Evolutionary conservation across 192 early-diverging fungal species (phyloP), one percentile per base, ranked within the genome.

Genomic region (Podila epicladia): DNA sequence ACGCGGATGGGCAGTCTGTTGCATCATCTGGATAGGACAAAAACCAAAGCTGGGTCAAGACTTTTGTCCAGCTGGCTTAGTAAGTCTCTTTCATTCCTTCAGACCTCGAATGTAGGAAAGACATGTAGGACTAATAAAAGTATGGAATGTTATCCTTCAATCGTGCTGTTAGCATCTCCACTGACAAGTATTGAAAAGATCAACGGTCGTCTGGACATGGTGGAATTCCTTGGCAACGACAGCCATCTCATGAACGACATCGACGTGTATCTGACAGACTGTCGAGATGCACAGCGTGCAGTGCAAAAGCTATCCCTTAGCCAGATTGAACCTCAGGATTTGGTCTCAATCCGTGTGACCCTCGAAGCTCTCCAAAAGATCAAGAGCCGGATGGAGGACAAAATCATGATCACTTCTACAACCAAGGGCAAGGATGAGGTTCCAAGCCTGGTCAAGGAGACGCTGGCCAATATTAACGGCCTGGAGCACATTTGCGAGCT

Each of bases 21-120:
- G 4, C 62, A 85, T 29, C 86, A 91, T 20, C 85, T 98, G 48
- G 92, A 96, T 73, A 78, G 83, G 41, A 98, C 97, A 2, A 88
- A 87, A 41, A 97, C 97, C 15, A 90, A 87, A 35, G 91, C 92
- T 1, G 97, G 97, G 4, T 85, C 87, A 5, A 82, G 97, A 13
- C 75, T 96, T 33, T 82, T 98, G 8, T 84, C 91, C 19, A 82
- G 84, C 51, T 92, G 95, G 69, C 70, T 98, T 63, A 73, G 86
- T 85, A 68, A 55, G 64, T 51, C 5, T n/a, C 7, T 38, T 33
- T 13, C 1, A 15, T 9, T 28, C 68, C 6, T 12, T 31, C 24
- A 28, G 17, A 24, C 28, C 22, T 3, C 28, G 24, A 31, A 17
- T 45, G 41, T 45, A 45, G 13, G 41, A 15, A 45, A 45, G 41